A percentile compares a stretch with the other conserved stretches of the same genome.
Conservation (phyloP, 768 basidiomycete genomes). For the Mycena pura region DNA sequence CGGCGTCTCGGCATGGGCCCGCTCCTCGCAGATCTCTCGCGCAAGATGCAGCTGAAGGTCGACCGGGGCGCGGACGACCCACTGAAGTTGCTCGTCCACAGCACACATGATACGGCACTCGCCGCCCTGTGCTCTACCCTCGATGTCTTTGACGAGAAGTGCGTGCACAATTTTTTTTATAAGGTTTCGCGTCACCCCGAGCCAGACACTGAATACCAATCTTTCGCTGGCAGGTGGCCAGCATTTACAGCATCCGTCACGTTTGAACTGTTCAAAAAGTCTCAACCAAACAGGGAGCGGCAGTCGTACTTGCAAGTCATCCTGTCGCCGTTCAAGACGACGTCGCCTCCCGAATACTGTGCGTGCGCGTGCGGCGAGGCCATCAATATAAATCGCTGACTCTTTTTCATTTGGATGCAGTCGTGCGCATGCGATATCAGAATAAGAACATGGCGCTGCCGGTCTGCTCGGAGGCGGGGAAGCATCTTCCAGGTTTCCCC, state of each 20-base stretch:
- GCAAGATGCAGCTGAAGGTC: constrained; percentile 67
- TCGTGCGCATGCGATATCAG: constrained; percentile 80
- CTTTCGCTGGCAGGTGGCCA: constrained; percentile 68
- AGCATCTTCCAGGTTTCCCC: constrained; percentile 72
- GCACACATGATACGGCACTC: constrained; percentile 75
- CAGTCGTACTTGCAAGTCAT: constrained; percentile 46
- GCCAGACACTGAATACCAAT: neutral
- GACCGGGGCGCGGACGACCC: constrained; percentile 51
- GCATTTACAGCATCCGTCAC: constrained; percentile 77
- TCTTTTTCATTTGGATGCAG: constrained; percentile 41
- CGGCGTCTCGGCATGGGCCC: constrained; percentile 80
- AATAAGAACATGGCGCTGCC: constrained; percentile 70
- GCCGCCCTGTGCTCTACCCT: constrained; percentile 69
- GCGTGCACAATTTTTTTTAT: constrained; percentile 23
- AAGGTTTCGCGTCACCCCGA: neutral
- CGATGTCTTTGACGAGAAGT: constrained; percentile 78
- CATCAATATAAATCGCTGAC: neutral
- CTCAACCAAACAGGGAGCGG: constrained; percentile 19
- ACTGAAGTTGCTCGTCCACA: constrained; percentile 70
- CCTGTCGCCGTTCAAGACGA: constrained; percentile 45
- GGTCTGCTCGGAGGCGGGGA: constrained; percentile 66
- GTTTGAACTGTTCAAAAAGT: constrained; percentile 72
- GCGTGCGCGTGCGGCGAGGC: constrained; percentile 13
- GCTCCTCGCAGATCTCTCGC: constrained; percentile 67
- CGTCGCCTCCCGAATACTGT: constrained; percentile 51